These are phyloP conservation scores for Picea sitchensis DNA, from an alignment of 75 land plant genomes.

Conservation along the genomic window DNA sequence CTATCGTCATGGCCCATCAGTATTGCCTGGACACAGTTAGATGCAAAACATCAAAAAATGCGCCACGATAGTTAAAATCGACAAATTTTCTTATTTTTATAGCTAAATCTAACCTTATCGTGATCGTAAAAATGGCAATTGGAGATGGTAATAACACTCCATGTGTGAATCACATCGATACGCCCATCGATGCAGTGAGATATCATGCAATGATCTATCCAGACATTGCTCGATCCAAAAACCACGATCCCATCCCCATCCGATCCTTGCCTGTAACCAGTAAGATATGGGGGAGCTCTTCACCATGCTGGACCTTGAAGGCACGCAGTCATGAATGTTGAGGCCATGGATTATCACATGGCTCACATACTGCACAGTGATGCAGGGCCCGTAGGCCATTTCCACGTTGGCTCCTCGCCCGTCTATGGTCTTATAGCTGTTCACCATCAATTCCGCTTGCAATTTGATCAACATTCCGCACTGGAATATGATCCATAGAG, in stretches of 20 bases:
- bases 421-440: slow-evolving; percentile 39
- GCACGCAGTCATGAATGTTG: slow-evolving; percentile 30
- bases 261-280: slow-evolving; percentile 14
- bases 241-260: slow-evolving; percentile 39
- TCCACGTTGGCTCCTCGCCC: slow-evolving; percentile 30
- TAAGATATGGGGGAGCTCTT: slow-evolving; percentile 7
- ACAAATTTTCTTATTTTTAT: neutral
- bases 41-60: too few species aligned
- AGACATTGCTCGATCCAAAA: slow-evolving; percentile 25
- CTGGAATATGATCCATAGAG: slow-evolving; percentile 38
- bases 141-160: slow-evolving; percentile 27
- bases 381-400: slow-evolving; percentile 29
- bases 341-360: slow-evolving; percentile 42
- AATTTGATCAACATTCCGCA: slow-evolving; percentile 25
- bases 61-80: too few species aligned
- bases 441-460: slow-evolving; percentile 29
- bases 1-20: slow-evolving; percentile 29
- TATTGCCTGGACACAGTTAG: slow-evolving; percentile 28
- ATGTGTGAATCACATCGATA: slow-evolving; percentile 25
- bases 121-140: slow-evolving; percentile 29
- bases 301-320: slow-evolving; percentile 15
- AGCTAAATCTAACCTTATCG: slow-evolving; percentile 22
- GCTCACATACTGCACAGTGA: slow-evolving; percentile 35
- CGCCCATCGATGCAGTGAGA: slow-evolving; percentile 25
- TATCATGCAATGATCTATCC: slow-evolving; percentile 40